phyloP scores from a whole-genome alignment of 441 rosid species.

The Adansonia gregorii region DNA sequence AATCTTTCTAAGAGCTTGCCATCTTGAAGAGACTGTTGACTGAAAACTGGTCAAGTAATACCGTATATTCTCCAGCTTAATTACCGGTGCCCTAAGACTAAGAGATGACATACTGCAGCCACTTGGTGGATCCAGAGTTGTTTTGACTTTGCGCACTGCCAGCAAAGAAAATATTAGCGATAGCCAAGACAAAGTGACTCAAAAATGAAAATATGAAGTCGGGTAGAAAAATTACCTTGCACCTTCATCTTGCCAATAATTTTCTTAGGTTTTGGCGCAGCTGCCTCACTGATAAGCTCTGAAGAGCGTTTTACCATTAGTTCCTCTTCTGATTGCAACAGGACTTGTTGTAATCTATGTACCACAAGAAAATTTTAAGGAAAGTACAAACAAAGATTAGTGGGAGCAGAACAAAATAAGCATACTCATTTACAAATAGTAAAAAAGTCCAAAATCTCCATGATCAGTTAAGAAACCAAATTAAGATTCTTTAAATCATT shows the following conservation, averaged over 20 bases:
- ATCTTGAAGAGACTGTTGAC: slow-evolving; percentile 59
- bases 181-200: slow-evolving; percentile 25
- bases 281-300: slow-evolving; percentile 63
- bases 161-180: slow-evolving; percentile 32
- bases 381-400: slow-evolving; percentile 5
- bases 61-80: slow-evolving; percentile 65
- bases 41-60: slow-evolving; percentile 66
- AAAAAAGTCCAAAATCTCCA: slow-evolving; percentile 18
- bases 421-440: slow-evolving; percentile 11
- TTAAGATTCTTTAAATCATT: slow-evolving; percentile 20
- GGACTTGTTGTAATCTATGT: slow-evolving; percentile 72
- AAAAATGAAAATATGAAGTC: slow-evolving; percentile 27
- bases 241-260: slow-evolving; percentile 92
- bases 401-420: slow-evolving; percentile 6
- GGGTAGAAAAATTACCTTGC: slow-evolving; percentile 60
- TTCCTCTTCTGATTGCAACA: slow-evolving; percentile 97
- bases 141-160: slow-evolving; percentile 88
- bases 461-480: slow-evolving; percentile 12
- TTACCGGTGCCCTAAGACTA: slow-evolving; percentile 54
- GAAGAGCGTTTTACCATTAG: slow-evolving; percentile 72
- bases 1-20: slow-evolving; percentile 73
- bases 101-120: slow-evolving; percentile 82
- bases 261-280: slow-evolving; percentile 84
- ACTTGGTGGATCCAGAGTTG: slow-evolving; percentile 73
- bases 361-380: slow-evolving; percentile 27